Base-by-base conservation (phyloP, 129 eudicot genomes). In the Chrysanthemum lavandulifolium region DNA sequence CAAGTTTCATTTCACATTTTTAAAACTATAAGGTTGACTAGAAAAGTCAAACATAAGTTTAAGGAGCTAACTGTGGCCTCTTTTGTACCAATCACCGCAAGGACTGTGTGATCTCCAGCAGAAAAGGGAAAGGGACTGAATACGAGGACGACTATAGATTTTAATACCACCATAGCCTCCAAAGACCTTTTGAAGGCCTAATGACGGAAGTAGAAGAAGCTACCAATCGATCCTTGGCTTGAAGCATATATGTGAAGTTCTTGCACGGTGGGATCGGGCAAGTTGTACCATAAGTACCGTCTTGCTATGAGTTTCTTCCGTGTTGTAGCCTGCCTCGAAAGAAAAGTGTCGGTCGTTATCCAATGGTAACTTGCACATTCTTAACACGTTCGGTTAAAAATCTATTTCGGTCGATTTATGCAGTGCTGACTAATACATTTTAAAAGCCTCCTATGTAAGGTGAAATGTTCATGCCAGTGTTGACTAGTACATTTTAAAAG, bases 31-130 rank as follows among this genome's bases (percentile, higher is more conserved):
- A 43, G 10, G 19, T 67, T 67, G 72, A 68, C 72, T 4, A 14
- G 6, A 36, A 53, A 53, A 51, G 54, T 70, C 65, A 55, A 54
- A 73, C 27, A 5, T 25, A 55, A 57, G 14, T 18, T 64, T 29
- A 53, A 47, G 61, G 58, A 19, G 72, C 63, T 36, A 81, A 94
- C 99, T 77, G 67, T 90, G 97, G 75, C 89, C 84, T 74, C 76
- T 80, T 75, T 94, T 94, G 91, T 59, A 90, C 97, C 96, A 94
- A 66, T 94, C 99, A 13, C 99, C 99, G 97, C 91, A 4, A 94
- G 96, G 8, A 94, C 79, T 0, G 92, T 82, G 82, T 86, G 88
- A 76, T 94, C 99, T 2, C 97, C 93, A 8, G 93, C 96, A 50
- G 97, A 68, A 84, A 88, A 62, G 99, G 87, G 65, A 86, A 94